Conservation (phyloP, 2,329 filamentous ascomycete species). For the Arthrobotrys megalospora region DNA sequence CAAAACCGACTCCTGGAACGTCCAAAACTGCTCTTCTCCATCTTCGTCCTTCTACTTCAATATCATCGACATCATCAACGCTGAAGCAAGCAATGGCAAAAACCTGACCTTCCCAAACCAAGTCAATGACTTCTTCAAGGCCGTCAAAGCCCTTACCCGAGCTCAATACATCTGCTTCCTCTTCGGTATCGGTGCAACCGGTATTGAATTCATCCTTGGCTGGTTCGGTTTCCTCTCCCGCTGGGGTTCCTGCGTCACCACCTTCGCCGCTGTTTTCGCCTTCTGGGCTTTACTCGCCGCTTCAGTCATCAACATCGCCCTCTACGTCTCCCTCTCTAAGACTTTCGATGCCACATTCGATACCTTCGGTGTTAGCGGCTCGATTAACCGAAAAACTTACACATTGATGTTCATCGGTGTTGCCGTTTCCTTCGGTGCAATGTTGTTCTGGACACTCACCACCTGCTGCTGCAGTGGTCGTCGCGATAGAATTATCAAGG, state of each 20-base stretch:
- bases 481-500: constrained; percentile 62
- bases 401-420: constrained; percentile 83
- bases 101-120: constrained; percentile 78
- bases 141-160: constrained; percentile 80
- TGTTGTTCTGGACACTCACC: constrained; percentile 91
- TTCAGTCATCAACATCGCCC: constrained; percentile 80
- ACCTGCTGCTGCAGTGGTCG: constrained; percentile 90
- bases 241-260: constrained; percentile 85
- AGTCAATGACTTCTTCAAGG: constrained; percentile 77
- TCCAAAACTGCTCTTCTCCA: constrained; percentile 78
- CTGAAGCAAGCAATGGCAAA: constrained; percentile 70
- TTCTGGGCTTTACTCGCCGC: constrained; percentile 73
- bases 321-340: constrained; percentile 79
- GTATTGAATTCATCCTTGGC: constrained; percentile 67
- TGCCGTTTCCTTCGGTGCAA: constrained; percentile 80
- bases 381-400: constrained; percentile 79
- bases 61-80: constrained; percentile 78
- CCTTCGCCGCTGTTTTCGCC: constrained; percentile 79
- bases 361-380: constrained; percentile 78
- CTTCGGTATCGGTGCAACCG: constrained; percentile 85
- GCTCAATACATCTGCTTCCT: constrained; percentile 80
- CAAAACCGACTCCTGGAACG: constrained; percentile 71
- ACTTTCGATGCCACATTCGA: constrained; percentile 78
- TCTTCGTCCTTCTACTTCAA: constrained; percentile 83
- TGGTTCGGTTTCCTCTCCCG: constrained; percentile 71